Conservation (phyloP, 305 asterid genomes). For the Stenogyne calaminthoides region DNA sequence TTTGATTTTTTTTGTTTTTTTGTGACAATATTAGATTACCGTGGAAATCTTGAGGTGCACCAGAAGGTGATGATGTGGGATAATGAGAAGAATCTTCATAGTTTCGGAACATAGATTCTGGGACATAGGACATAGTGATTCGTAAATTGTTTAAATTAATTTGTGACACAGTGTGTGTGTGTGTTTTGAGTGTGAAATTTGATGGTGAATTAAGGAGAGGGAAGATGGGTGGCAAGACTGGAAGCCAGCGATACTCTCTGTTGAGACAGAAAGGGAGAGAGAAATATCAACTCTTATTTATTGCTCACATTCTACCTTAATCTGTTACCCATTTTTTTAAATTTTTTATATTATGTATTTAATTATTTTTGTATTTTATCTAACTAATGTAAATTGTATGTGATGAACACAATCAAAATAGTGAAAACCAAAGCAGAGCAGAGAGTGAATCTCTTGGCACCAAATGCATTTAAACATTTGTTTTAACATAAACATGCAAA, state of each 20-base stretch:
- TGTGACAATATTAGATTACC: too few species aligned
- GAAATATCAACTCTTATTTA: slow-evolving; percentile 49
- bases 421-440: too few species aligned
- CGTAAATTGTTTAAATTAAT: neutral
- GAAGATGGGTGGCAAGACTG: slow-evolving; percentile 78
- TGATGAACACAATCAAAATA: too few species aligned
- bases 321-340: neutral
- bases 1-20: too few species aligned
- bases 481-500: too few species aligned
- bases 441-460: too few species aligned
- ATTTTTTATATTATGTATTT: too few species aligned
- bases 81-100: slow-evolving; percentile 39
- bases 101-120: slow-evolving; percentile 56
- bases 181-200: slow-evolving; percentile 10
- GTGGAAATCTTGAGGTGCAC: slow-evolving; percentile 55
- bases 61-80: slow-evolving; percentile 41
- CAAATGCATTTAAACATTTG: too few species aligned
- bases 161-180: too few species aligned
- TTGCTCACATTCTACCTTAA: slow-evolving; percentile 31
- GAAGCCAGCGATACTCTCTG: slow-evolving; percentile 72
- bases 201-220: slow-evolving; percentile 28
- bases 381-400: too few species aligned
- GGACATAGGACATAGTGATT: slow-evolving; percentile 48
- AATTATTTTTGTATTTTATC: too few species aligned
- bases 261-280: slow-evolving; percentile 39